Evolutionary conservation across 2,329 filamentous ascomycete genomes (phyloP).

Genomic region (Alternaria brassicicola): DNA sequence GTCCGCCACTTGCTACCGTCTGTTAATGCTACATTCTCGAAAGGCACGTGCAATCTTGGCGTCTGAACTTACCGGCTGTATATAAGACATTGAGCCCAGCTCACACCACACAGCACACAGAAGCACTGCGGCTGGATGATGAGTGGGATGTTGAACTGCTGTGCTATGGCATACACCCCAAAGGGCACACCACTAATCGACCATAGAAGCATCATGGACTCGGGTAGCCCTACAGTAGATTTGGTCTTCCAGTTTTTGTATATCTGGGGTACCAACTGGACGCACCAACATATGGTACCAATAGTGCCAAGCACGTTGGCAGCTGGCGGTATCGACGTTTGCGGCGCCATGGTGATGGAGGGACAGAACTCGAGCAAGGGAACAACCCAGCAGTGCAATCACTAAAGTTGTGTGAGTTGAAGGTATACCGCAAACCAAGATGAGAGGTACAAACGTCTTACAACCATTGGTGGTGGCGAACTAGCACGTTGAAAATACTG

Average conservation of each 20-base stretch:
- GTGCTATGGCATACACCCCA: conserved; percentile 63
- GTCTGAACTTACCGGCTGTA: conserved; percentile 50
- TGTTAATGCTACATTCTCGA: neutral
- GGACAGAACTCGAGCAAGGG: neutral
- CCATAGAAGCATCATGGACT: conserved; percentile 74
- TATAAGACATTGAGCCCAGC: conserved; percentile 57
- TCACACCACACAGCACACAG: conserved; percentile 52
- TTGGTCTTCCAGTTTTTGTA: conserved; percentile 70
- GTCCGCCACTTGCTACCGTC: conserved; percentile 46
- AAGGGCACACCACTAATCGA: conserved; percentile 69
- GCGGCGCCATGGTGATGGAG: conserved; percentile 26
- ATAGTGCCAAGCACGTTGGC: conserved; percentile 65
- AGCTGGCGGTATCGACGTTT: conserved; percentile 52
- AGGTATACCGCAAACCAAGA: neutral
- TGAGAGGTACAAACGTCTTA: neutral
- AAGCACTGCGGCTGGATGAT: conserved; percentile 59
- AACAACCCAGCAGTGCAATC: neutral
- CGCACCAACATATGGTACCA: conserved; percentile 57
- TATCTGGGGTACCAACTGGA: conserved; percentile 58
- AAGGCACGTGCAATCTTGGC: neutral
- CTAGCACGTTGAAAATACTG: neutral
- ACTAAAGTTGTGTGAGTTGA: neutral
- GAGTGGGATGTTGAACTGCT: conserved; percentile 52
- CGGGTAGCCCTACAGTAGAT: conserved; percentile 67
- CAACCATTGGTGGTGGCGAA: neutral